Conservation (phyloP, 305 asterid species). For the Rubia tinctorum region DNA sequence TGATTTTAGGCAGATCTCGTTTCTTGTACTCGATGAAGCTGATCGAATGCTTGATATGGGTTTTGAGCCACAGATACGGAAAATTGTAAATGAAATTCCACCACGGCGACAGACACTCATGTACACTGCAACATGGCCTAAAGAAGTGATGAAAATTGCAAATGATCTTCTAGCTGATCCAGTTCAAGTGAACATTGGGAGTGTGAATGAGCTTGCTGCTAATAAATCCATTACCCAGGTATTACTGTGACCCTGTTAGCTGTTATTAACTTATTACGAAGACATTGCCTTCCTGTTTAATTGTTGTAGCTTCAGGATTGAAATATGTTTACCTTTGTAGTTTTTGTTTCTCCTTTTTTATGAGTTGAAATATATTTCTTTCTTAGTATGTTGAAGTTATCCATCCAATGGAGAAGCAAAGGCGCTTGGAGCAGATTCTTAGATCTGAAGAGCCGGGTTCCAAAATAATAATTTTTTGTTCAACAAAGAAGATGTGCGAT, state of each 20-base stretch:
- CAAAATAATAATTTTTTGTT: constrained; percentile 87
- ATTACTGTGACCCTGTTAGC: neutral
- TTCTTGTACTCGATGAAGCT: constrained; percentile 96
- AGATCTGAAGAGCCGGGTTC: constrained; percentile 98
- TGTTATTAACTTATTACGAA: too few species aligned
- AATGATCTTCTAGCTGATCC: constrained; percentile 80
- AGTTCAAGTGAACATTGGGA: constrained; percentile 96
- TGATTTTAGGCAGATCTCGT: constrained; percentile 82
- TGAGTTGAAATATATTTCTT: neutral
- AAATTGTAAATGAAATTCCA: constrained; percentile 94
- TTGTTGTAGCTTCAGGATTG: neutral
- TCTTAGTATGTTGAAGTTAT: constrained; percentile 73
- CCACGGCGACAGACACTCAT: constrained; percentile 86
- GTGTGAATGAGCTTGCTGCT: constrained; percentile 87
- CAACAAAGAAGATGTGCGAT: constrained; percentile 97
- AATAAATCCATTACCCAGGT: constrained; percentile 99
- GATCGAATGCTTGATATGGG: constrained; percentile 99
- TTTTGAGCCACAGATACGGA: constrained; percentile 98
- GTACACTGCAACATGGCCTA: constrained; percentile 99
- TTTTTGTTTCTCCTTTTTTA: neutral
- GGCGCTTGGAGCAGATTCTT: constrained; percentile 86
- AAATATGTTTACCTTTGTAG: neutral
- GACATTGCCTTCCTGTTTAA: neutral
- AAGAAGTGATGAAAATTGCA: constrained; percentile 97
- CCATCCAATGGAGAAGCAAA: constrained; percentile 69